These are phyloP conservation scores for Zygoascus sp. DNA, from an alignment of 1,139 yeast genomes.

Conservation along the genomic window DNA sequence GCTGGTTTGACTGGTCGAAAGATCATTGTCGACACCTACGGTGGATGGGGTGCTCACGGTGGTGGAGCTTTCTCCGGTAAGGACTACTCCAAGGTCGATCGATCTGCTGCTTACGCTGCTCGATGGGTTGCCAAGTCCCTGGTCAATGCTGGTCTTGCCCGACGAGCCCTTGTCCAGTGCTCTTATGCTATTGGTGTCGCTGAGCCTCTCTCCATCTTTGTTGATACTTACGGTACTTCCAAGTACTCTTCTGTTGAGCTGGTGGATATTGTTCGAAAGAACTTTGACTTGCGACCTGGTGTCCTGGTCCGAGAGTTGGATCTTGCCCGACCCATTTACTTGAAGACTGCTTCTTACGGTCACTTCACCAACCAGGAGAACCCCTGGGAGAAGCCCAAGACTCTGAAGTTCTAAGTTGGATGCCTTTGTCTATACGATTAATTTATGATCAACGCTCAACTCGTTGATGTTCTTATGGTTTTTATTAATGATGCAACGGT, in stretches of 20 bases:
- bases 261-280: conserved; percentile 82
- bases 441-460: conserved; percentile 28
- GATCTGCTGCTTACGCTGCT: conserved; percentile 99
- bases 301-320: conserved; percentile 93
- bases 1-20: conserved; percentile 99
- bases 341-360: conserved; percentile 98
- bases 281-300: conserved; percentile 99
- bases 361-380: conserved; percentile 99
- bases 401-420: conserved; percentile 45
- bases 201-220: conserved; percentile 96
- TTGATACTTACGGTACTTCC: conserved; percentile 97
- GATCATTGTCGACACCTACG: conserved; percentile 98
- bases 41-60: conserved; percentile 99
- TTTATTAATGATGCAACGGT: conserved; percentile 5
- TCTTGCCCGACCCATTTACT: conserved; percentile 97
- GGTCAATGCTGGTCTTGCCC: conserved; percentile 89
- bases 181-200: conserved; percentile 99
- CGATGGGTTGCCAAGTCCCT: conserved; percentile 99
- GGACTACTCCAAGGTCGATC: conserved; percentile 99
- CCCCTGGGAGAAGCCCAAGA: conserved; percentile 98
- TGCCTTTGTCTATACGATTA: background rate
- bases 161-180: conserved; percentile 96
- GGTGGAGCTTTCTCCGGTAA: conserved; percentile 99
- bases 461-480: conserved; percentile 22
- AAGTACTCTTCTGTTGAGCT: conserved; percentile 82